Percentiles rank a stretch among this genome's conserved stretches.
phyloP scores from a whole-genome alignment of 495 filamentous ascomycete species.

The Daldinia caldariorum region DNA sequence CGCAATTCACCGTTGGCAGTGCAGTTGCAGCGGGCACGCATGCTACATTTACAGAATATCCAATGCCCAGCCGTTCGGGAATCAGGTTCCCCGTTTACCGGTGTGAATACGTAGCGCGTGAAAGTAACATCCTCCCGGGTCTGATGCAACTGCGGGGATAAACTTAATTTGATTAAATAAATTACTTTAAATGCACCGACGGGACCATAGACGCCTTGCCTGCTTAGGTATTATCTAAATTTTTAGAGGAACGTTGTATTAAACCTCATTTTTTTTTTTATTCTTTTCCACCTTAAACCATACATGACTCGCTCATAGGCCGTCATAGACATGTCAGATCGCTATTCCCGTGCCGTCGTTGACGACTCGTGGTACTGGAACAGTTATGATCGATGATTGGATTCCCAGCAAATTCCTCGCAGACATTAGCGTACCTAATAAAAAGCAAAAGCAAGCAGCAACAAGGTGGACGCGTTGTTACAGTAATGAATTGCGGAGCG shows the following conservation, averaged over 20 bases:
- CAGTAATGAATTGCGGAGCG: constrained; percentile 10
- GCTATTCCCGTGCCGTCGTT: constrained; percentile 37
- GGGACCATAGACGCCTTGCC: constrained; percentile 16
- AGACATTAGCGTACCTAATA: constrained; percentile 34
- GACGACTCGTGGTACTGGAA: constrained; percentile 39
- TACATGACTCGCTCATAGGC: constrained; percentile 35
- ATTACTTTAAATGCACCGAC: constrained; percentile 19
- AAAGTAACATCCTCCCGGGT: constrained; percentile 27
- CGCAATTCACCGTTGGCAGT: constrained; percentile 28
- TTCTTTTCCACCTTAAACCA: constrained; percentile 7
- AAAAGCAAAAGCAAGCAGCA: constrained; percentile 16
- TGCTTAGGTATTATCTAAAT: constrained; percentile 5
- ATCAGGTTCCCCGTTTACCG: constrained; percentile 25
- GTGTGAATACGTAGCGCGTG: constrained; percentile 3
- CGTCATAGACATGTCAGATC: constrained; percentile 44
- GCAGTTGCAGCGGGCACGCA: constrained; percentile 19
- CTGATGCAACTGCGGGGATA: constrained; percentile 36
- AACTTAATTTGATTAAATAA: constrained; percentile 25
- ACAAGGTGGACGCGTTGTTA: constrained; percentile 31
- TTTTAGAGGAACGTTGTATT: constrained; percentile 31
- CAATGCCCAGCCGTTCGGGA: constrained; percentile 41
- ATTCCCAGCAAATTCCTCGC: constrained; percentile 36
- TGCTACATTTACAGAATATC: constrained; percentile 16
- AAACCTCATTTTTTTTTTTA: constrained; percentile 23
- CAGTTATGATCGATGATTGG: constrained; percentile 39